Evolutionary conservation across 345 rosid genomes (phyloP).

Genomic region (Gossypium bickii): DNA sequence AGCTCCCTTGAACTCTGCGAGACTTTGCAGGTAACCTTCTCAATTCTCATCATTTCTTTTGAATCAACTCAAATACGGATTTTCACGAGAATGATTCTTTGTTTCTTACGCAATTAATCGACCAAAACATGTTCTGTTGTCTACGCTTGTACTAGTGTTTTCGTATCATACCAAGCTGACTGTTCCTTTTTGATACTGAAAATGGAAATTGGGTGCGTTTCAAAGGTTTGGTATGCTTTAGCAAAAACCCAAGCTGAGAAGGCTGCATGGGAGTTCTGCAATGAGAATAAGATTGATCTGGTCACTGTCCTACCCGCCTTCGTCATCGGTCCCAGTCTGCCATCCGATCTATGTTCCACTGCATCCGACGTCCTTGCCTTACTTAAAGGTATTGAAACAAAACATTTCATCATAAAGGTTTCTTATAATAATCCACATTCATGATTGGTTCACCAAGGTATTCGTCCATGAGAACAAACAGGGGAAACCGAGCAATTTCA

Average conservation of each 20-base stretch:
- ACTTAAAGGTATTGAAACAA: slow-evolving; percentile 47
- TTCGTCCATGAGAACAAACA: slow-evolving; percentile 13
- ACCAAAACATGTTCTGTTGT: too few relatives aligned
- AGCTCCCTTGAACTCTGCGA: slow-evolving; percentile 72
- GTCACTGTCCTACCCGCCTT: slow-evolving; percentile 70
- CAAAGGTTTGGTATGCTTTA: slow-evolving; percentile 65
- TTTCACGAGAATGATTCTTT: too few relatives aligned
- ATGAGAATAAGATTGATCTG: slow-evolving; percentile 52
- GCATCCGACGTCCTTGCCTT: slow-evolving; percentile 77
- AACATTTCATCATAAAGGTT: not conserved
- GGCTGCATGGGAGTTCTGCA: slow-evolving; percentile 86
- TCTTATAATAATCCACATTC: not conserved
- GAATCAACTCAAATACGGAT: too few relatives aligned
- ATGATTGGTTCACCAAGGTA: not conserved
- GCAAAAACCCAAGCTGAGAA: slow-evolving; percentile 81
- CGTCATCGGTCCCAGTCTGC: slow-evolving; percentile 76
- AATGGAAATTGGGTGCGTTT: slow-evolving; percentile 8
- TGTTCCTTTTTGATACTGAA: not conserved
- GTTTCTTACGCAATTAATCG: too few relatives aligned
- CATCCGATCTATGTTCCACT: slow-evolving; percentile 66
- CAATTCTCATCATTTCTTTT: too few relatives aligned
- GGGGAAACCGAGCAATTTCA: slow-evolving; percentile 64
- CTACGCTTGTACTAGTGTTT: not conserved
- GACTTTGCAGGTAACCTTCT: slow-evolving; percentile 45
- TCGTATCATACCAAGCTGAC: slow-evolving; percentile 14